Base-by-base conservation (phyloP, 1,139 yeast genomes). In the Protomyces lactucae-debilis region DNA sequence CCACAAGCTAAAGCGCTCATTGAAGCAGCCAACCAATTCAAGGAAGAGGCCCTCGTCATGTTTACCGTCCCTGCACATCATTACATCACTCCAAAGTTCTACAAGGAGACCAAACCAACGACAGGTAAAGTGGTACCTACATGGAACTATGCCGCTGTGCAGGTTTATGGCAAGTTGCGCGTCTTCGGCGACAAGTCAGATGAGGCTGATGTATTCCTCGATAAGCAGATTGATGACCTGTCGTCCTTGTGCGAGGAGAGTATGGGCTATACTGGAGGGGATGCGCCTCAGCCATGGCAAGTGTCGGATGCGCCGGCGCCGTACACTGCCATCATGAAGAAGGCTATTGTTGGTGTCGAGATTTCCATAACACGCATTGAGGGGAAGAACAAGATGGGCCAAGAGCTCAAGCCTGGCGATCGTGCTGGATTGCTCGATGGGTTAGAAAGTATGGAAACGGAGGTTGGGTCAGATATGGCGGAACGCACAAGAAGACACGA, bases 81-180 rank as follows among this genome's bases (percentile, higher is more conserved):
- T 1, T 86, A 86, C 71, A 80, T 85, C 43, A 76, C 86, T 8
- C 89, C 91, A 2, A 75, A 80, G 16, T 85, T 85, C 78, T 85
- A 86, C 71, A 81, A 83, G 1, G 78, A 80, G 1, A 85, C 86
- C 74, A 76, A 79, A 68, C 71, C 71, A 1, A 79, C 79, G 60
- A 82, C 86, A 35, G 87, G 84, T 67, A 85, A 84, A 70, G 81
- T 79, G 51, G 91, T 85, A 9, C 89, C 90, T 12, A 86, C 91
- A 0, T 86, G 90, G 91, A 86, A 83, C 73, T 86, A 83, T 75
- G 85, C 83, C 1, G 75, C 83, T 3, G 85, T 83, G 46, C 89
- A 86, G 70, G 78, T 82, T 52, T 76, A 82, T 65, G 90, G 90
- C 2, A 79, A 73, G 53, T 80, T 87, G 9, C 76, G 68, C 21